Evolutionary conservation across 2,329 filamentous ascomycete species (phyloP), one percentile per base, ranked within the genome.

Genomic region (Aureobasidium pullulans): DNA sequence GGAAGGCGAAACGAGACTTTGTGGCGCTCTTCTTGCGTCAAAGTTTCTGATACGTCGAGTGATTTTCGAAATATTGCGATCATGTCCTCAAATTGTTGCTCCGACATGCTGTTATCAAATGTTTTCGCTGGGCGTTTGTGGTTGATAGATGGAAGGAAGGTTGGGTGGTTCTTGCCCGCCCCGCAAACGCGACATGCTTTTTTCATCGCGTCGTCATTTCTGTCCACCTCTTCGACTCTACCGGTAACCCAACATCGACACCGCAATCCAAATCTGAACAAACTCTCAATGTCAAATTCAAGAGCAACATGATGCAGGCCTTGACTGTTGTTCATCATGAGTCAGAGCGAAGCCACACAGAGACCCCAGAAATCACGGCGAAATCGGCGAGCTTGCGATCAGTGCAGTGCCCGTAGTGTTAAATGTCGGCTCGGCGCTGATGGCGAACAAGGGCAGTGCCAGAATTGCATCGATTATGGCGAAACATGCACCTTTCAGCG

Each of bases 391-490:
- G 65, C 65, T 29, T 66, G 65, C 65, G 78, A 80, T 66, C 77
- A 75, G 66, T 80, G 78, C 66, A 75, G 79, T 64, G 65, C 69
- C 60, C 70, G 75, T 54, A 75, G 73, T 63, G 75, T 76, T 52
- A 63, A 63, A 56, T 67, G 70, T 43, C 78, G 77, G 64, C 73
- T 76, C 23, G 23, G 23, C 62, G 79, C 75, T 34, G 77, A 74
- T 62, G 65, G 74, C 56, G 71, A 75, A 43, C 72, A 73, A 9
- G 66, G 66, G 9, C 73, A 73, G 56, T 80, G 79, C 65, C 75
- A 79, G 66, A 81, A 78, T 48, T 80, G 78, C 67, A 67, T 70
- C 19, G 76, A 81, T 62, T 81, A 79, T 65, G 74, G 71, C 49
- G 73, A 79, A 47, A 65, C 70, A n/a, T 81, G 79, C 66, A 79